A percentile compares a stretch with the other conserved stretches of the same genome.
Evolutionary conservation across 129 eudicot genomes (phyloP).

Genomic region (Escallonia rubra): DNA sequence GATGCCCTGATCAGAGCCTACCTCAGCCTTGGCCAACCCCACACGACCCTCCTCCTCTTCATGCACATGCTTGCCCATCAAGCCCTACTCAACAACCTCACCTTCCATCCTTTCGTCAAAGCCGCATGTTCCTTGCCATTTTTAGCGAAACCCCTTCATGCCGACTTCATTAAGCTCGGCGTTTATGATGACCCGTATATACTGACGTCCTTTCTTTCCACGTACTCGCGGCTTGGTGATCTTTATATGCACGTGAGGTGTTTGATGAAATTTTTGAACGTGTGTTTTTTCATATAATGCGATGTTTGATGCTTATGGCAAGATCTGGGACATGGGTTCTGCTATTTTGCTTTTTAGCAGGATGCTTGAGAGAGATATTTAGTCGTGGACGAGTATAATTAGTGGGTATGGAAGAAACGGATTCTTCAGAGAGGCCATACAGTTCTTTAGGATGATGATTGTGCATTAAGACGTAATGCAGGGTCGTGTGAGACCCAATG

Average conservation of each 20-base stretch:
- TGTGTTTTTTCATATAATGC: slow-evolving; percentile 65
- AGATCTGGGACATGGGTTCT: slow-evolving; percentile 48
- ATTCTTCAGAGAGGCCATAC: slow-evolving; percentile 27
- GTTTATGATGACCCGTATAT: slow-evolving; percentile 52
- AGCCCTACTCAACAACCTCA: slow-evolving; percentile 57
- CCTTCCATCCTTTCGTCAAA: slow-evolving; percentile 65
- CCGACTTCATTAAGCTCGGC: slow-evolving; percentile 58
- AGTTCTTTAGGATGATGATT: slow-evolving; percentile 42
- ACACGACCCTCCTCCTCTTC: slow-evolving; percentile 40
- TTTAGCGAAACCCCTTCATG: slow-evolving; percentile 28
- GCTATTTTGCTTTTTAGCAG: slow-evolving; percentile 40
- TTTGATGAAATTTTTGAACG: slow-evolving; percentile 58
- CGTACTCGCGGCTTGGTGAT: slow-evolving; percentile 32
- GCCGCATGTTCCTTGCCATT: slow-evolving; percentile 32
- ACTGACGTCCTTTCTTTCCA: slow-evolving; percentile 41
- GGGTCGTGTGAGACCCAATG: slow-evolving; percentile 38
- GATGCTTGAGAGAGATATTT: slow-evolving; percentile 48
- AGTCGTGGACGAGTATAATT: slow-evolving; percentile 69
- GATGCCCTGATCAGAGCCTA: slow-evolving; percentile 66
- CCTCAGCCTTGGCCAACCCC: slow-evolving; percentile 41
- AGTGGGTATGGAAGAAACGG: slow-evolving; percentile 44
- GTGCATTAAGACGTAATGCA: slow-evolving; percentile 20
- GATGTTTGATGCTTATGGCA: slow-evolving; percentile 69
- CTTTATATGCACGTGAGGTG: slow-evolving; percentile 44
- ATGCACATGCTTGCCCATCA: slow-evolving; percentile 51